Percentiles rank a stretch among this genome's conserved stretches.
These are phyloP conservation scores for Platanthera guangdongensis DNA, from an alignment of 106 monocot species.

Conservation along the genomic window DNA sequence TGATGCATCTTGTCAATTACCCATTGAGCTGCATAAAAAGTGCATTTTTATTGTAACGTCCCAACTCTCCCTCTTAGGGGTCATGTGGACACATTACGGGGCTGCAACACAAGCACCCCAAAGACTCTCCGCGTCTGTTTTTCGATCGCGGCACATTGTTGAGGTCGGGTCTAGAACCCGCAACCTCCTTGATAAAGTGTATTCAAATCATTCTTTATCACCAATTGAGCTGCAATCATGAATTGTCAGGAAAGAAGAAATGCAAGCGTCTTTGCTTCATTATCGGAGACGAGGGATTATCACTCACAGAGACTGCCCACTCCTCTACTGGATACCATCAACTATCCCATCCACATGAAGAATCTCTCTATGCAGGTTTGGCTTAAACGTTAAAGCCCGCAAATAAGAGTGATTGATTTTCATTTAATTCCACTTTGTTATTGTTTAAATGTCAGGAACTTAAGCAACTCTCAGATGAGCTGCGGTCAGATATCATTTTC, in stretches of 20 bases:
- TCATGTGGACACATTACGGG: too few relatives aligned
- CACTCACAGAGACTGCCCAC: conserved; percentile 70
- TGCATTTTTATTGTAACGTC: too few relatives aligned
- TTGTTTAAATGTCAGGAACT: conserved; percentile 38
- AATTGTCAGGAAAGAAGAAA: conserved; percentile 34
- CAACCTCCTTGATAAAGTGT: too few relatives aligned
- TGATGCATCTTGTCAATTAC: too few relatives aligned
- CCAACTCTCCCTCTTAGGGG: too few relatives aligned
- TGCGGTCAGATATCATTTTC: conserved; percentile 88
- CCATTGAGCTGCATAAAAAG: too few relatives aligned
- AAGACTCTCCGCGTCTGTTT: too few relatives aligned
- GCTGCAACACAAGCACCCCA: too few relatives aligned
- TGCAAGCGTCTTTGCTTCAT: conserved; percentile 37
- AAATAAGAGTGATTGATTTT: neutral
- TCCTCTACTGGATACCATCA: conserved; percentile 82
- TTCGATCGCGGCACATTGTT: too few relatives aligned
- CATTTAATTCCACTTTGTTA: neutral
- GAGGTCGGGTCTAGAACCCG: too few relatives aligned
- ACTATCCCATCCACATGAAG: conserved; percentile 94
- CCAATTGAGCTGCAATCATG: neutral
- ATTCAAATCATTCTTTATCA: too few relatives aligned
- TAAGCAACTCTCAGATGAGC: conserved; percentile 77
- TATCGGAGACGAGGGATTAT: conserved; percentile 64
- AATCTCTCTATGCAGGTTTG: conserved; percentile 75
- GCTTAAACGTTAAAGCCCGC: neutral